Conservation (phyloP, 2,329 filamentous ascomycete species). For the Rosellinia necatrix region DNA sequence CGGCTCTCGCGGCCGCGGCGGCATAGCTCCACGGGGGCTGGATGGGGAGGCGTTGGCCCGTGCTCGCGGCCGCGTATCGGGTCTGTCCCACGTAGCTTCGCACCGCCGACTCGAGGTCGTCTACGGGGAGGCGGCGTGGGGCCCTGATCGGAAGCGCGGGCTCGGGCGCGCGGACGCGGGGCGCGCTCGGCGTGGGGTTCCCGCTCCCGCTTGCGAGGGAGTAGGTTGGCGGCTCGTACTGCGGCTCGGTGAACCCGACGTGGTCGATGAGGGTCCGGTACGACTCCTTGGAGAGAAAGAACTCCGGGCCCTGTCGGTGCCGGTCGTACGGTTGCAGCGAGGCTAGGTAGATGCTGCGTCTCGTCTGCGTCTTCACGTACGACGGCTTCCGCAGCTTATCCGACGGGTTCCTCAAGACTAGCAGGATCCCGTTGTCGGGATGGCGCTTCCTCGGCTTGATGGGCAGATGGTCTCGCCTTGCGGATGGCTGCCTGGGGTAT, state of each 20-base stretch:
- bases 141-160: not conserved
- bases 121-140: not conserved
- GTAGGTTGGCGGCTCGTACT: not conserved
- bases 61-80: not conserved
- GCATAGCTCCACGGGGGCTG: not conserved
- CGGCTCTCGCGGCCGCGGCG: not conserved
- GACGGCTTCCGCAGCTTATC: conserved; percentile 13
- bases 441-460: conserved; percentile 18
- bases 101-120: not conserved
- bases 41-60: not conserved
- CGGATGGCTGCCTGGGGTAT: not conserved
- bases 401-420: not conserved
- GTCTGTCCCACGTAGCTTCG: not conserved
- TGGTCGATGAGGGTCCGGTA: conserved; percentile 16
- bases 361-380: conserved; percentile 13
- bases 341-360: not conserved
- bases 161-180: too few relatives aligned
- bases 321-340: conserved; percentile 13
- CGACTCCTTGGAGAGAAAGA: conserved; percentile 16
- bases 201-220: not conserved
- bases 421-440: conserved; percentile 17
- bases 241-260: not conserved
- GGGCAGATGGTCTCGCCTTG: conserved; percentile 16
- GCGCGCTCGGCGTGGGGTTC: not conserved
- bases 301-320: not conserved